Percentiles rank a stretch among this genome's conserved stretches.
phyloP scores from a whole-genome alignment of 495 filamentous ascomycete species.

The Aspergillus bridgeri region DNA sequence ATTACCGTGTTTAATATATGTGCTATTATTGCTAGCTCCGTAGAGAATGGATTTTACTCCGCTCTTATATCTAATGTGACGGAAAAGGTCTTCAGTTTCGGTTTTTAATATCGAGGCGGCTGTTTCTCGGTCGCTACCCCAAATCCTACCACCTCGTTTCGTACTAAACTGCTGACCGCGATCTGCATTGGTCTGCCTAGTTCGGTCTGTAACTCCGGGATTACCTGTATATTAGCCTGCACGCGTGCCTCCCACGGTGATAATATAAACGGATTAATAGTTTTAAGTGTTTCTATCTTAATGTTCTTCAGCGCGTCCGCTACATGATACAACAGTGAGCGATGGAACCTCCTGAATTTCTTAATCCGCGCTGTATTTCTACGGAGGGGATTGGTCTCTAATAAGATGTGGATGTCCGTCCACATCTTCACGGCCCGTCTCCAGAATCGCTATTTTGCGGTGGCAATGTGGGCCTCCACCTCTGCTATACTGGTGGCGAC shows the following conservation, averaged over 20 bases:
- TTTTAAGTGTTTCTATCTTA: constrained; percentile 1
- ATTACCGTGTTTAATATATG: constrained; percentile 13
- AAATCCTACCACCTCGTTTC: too few relatives aligned
- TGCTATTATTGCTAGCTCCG: constrained; percentile 18
- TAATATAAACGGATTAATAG: too few relatives aligned
- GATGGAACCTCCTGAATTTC: constrained; percentile 11
- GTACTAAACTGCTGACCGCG: too few relatives aligned
- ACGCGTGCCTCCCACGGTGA: constrained; percentile 5
- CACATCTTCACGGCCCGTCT: constrained; percentile 25
- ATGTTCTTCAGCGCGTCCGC: constrained; percentile 15
- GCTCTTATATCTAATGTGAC: too few relatives aligned
- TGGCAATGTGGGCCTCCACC: constrained; percentile 23
- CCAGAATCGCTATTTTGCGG: constrained; percentile 19
- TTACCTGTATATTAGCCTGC: constrained; percentile 5
- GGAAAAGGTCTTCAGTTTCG: too few relatives aligned
- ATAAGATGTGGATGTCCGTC: constrained; percentile 21
- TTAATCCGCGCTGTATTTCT: constrained; percentile 10
- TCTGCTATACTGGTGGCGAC: constrained; percentile 26
- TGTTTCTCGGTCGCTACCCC: too few relatives aligned
- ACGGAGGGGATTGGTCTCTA: constrained; percentile 23
- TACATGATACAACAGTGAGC: constrained; percentile 9
- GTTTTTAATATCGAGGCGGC: too few relatives aligned
- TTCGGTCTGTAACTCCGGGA: constrained; percentile 1
- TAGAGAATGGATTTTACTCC: constrained; percentile 16
- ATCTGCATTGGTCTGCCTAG: constrained; percentile 11